Conservation (phyloP, 805 yeast species). For the Candida sonorensis region DNA sequence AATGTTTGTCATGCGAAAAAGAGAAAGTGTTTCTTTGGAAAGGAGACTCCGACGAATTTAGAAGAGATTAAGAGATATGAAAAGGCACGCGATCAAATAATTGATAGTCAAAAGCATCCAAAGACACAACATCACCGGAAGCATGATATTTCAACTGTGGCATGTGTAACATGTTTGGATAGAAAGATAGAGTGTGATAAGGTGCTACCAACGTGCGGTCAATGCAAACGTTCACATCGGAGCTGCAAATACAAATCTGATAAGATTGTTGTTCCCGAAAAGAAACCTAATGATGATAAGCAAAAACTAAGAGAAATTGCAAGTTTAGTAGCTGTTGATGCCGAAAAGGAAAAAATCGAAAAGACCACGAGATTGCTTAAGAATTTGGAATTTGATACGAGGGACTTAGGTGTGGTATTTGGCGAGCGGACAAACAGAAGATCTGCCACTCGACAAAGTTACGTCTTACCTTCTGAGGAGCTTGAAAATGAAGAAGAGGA, state of each 20-base stretch:
- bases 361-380: conserved; percentile 1
- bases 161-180: background rate
- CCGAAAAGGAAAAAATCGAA: background rate
- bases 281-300: background rate
- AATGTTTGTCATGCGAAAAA: conserved; percentile 4
- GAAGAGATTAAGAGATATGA: too few relatives aligned
- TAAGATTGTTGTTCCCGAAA: background rate
- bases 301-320: background rate
- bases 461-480: background rate
- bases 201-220: background rate
- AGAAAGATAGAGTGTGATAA: background rate
- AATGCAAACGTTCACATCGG: background rate
- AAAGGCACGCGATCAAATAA: too few relatives aligned
- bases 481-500: conserved; percentile 5
- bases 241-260: background rate
- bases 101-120: too few relatives aligned
- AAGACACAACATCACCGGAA: too few relatives aligned
- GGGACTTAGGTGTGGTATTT: conserved; percentile 1
- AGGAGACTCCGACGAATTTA: too few relatives aligned
- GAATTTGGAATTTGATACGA: conserved; percentile 11
- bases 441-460: background rate
- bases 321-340: background rate
- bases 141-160: too few relatives aligned
- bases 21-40: too few relatives aligned
- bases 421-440: conserved; percentile 1